A percentile compares a stretch with the other conserved stretches of the same genome.
These are phyloP conservation scores for Tricholoma sp. DNA, from an alignment of 768 basidiomycete species.

Conservation along the genomic window DNA sequence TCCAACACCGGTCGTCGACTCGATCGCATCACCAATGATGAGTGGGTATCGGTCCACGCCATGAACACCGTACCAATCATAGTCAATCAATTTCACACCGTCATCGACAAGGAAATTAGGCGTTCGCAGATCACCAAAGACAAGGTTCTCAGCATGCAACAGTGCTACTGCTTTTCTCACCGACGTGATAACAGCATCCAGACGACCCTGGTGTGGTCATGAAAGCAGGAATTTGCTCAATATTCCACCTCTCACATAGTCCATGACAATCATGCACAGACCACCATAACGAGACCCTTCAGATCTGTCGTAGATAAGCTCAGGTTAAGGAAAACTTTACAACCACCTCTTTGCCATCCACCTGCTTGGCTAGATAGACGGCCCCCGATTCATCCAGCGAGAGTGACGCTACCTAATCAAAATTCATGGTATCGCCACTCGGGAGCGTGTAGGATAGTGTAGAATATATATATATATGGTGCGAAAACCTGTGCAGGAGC, in stretches of 20 bases:
- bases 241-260: background rate
- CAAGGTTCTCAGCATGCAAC: background rate
- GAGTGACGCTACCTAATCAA: too few species aligned
- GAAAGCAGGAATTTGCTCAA: background rate
- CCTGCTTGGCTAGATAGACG: too few species aligned
- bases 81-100: too few species aligned
- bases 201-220: background rate
- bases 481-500: too few species aligned
- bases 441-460: too few species aligned
- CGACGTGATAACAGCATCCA: background rate
- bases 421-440: too few species aligned
- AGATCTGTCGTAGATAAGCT: constrained; percentile 5
- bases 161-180: background rate
- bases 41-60: background rate
- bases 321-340: constrained; percentile 9
- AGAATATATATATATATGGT: too few species aligned
- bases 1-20: background rate
- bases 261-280: constrained; percentile 7
- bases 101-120: constrained; percentile 4
- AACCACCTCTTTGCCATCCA: constrained; percentile 1
- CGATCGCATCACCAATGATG: background rate
- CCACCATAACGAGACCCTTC: too few species aligned
- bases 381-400: too few species aligned
- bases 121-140: constrained; percentile 6
- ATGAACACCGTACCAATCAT: too few species aligned